Percentiles rank a stretch among this genome's conserved stretches.
Evolutionary conservation across 768 basidiomycete species (phyloP).

Genomic region (Hebeloma cylindrosporum): DNA sequence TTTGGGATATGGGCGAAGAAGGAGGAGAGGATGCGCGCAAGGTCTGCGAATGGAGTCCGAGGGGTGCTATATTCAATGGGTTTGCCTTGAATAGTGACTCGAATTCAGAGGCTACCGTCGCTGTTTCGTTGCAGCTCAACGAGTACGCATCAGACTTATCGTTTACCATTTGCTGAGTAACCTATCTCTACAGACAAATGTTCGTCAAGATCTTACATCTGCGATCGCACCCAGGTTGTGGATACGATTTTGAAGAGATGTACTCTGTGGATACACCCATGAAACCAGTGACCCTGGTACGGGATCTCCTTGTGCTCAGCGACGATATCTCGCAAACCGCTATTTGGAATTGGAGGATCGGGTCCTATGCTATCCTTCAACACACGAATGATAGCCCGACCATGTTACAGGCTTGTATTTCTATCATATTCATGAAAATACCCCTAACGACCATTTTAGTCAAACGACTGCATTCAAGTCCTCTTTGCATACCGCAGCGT

Average conservation of each 20-base stretch:
- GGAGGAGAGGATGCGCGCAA: slow-evolving; percentile 24
- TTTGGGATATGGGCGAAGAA: slow-evolving; percentile 49
- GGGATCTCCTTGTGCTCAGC: slow-evolving; percentile 53
- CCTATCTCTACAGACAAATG: slow-evolving; percentile 26
- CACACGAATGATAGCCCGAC: slow-evolving; percentile 31
- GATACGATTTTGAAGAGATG: slow-evolving; percentile 30
- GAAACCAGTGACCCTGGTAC: slow-evolving; percentile 48
- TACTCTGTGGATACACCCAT: slow-evolving; percentile 39
- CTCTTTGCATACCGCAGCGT: slow-evolving; percentile 46
- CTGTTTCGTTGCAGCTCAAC: slow-evolving; percentile 46
- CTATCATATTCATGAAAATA: not conserved
- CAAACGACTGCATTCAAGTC: slow-evolving; percentile 54
- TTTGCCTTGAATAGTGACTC: slow-evolving; percentile 50
- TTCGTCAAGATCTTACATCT: slow-evolving; percentile 36
- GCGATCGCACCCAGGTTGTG: slow-evolving; percentile 3
- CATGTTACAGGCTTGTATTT: slow-evolving; percentile 30
- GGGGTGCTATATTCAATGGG: slow-evolving; percentile 52
- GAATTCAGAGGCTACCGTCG: slow-evolving; percentile 46
- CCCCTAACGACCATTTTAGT: slow-evolving; percentile 26
- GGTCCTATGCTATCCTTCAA: slow-evolving; percentile 46
- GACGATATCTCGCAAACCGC: slow-evolving; percentile 51
- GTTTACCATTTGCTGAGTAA: slow-evolving; percentile 17
- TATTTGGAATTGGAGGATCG: slow-evolving; percentile 56
- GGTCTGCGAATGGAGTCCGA: slow-evolving; percentile 52
- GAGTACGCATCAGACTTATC: slow-evolving; percentile 38